phyloP scores from a whole-genome alignment of 371 early-diverging fungal species.

The Mortierella sp. region DNA sequence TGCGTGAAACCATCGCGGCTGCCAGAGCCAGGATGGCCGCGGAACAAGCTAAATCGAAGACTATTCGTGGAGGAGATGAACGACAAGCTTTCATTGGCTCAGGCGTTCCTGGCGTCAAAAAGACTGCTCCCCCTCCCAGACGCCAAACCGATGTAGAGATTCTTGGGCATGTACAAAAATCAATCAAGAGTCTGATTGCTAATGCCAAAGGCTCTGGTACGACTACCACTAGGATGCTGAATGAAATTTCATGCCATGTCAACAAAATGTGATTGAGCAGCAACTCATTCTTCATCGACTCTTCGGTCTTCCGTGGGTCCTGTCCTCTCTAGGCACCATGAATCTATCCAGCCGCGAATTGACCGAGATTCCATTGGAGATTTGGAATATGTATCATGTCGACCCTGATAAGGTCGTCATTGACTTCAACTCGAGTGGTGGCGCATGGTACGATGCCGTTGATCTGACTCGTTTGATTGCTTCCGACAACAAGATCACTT shows the following conservation, averaged over 20 bases:
- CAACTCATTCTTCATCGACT: not conserved
- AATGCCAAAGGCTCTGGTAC: conserved; percentile 55
- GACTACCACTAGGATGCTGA: not conserved
- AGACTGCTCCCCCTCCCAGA: conserved; percentile 22
- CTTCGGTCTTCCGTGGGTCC: not conserved
- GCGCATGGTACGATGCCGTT: conserved; percentile 73
- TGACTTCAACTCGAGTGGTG: conserved; percentile 65
- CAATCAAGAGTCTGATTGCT: conserved; percentile 55
- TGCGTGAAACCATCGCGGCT: conserved; percentile 55
- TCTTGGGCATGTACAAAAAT: conserved; percentile 54
- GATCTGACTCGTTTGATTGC: conserved; percentile 77
- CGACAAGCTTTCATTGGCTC: conserved; percentile 46
- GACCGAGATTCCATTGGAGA: conserved; percentile 71
- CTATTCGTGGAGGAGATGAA: conserved; percentile 53
- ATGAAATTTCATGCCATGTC: not conserved
- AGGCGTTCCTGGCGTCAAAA: conserved; percentile 40
- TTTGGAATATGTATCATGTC: conserved; percentile 75
- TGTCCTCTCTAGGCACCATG: conserved; percentile 64
- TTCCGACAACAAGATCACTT: conserved; percentile 74
- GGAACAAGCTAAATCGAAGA: conserved; percentile 37
- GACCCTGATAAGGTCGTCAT: conserved; percentile 68
- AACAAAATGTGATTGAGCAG: not conserved
- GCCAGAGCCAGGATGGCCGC: conserved; percentile 40
- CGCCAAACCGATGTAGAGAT: conserved; percentile 50
- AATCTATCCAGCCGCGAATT: conserved; percentile 78